A percentile compares a stretch with the other conserved stretches of the same genome.
phyloP scores from a whole-genome alignment of 208 protist species.

The Trypanosoma melophagium region DNA sequence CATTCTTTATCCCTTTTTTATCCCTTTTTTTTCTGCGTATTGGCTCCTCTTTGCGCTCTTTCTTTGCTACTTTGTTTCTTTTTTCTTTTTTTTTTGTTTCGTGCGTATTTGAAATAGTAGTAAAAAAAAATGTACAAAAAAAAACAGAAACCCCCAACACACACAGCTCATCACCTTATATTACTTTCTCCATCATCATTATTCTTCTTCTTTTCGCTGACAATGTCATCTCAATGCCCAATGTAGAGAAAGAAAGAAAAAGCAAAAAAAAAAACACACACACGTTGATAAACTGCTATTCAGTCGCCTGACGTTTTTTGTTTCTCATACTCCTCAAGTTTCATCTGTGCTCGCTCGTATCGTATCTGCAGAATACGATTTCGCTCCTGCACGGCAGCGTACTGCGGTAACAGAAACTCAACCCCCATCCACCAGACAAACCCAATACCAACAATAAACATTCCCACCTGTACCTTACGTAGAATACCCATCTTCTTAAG shows the following conservation, averaged over 20 bases:
- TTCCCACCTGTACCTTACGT: slow-evolving; percentile 46
- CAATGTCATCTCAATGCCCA: too few relatives aligned
- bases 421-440: slow-evolving; percentile 51
- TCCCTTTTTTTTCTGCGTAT: neutral
- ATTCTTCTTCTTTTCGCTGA: too few relatives aligned
- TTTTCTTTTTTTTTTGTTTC: too few relatives aligned
- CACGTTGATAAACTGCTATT: neutral
- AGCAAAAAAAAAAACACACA: too few relatives aligned
- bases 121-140: neutral
- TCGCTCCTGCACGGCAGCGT: slow-evolving; percentile 68
- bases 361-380: slow-evolving; percentile 59
- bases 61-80: neutral
- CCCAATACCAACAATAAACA: slow-evolving; percentile 32
- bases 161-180: too few relatives aligned
- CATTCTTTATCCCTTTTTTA: slow-evolving; percentile 8
- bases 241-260: too few relatives aligned
- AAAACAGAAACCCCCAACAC: neutral
- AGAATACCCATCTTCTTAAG: slow-evolving; percentile 53
- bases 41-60: neutral
- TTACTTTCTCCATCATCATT: too few relatives aligned
- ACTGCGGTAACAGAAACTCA: slow-evolving; percentile 66
- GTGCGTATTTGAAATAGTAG: neutral
- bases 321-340: slow-evolving; percentile 30
- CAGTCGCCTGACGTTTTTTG: neutral
- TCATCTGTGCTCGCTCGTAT: slow-evolving; percentile 51